phyloP scores from a whole-genome alignment of 192 early-diverging fungal genomes.

The Chytriomyces hyalinus region DNA sequence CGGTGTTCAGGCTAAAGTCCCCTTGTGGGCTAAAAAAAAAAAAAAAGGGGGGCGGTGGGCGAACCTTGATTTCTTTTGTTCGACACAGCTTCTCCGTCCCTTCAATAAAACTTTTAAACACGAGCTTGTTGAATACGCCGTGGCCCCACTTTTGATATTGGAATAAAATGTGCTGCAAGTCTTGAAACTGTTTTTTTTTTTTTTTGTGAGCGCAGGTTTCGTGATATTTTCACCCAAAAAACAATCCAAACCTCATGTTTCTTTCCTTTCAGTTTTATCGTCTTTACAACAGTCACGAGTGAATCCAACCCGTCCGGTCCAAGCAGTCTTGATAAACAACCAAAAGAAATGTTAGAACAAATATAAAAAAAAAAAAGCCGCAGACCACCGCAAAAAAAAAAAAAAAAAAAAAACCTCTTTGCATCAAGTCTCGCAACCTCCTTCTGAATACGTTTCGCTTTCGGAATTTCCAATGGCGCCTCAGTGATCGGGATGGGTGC shows the following conservation, averaged over 20 bases:
- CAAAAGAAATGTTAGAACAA: no score
- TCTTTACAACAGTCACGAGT: conserved; percentile 21
- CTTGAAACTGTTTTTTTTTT: conserved; percentile 17
- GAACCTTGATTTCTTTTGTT: conserved; percentile 38
- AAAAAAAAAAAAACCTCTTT: conserved; percentile 19
- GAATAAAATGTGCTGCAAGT: conserved; percentile 43
- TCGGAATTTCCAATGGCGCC: not conserved
- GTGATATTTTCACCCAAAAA: not conserved
- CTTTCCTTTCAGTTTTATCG: conserved; percentile 42
- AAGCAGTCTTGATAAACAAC: conserved; percentile 30
- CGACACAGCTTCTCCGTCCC: conserved; percentile 44
- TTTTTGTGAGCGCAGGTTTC: not conserved
- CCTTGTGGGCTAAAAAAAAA: no score
- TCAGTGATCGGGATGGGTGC: not conserved
- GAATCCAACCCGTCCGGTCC: conserved; percentile 35
- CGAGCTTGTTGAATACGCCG: conserved; percentile 44
- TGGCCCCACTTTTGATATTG: conserved; percentile 53
- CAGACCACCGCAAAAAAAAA: not conserved
- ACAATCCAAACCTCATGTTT: conserved; percentile 35
- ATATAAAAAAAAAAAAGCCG: no score
- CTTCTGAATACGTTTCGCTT: conserved; percentile 22
- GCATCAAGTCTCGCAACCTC: conserved; percentile 38
- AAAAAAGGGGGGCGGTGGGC: no score
- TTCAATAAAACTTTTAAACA: conserved; percentile 42
- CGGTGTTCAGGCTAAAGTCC: no score